phyloP scores from a whole-genome alignment of 306 rosid species.

The Acacia crassicarpa region DNA sequence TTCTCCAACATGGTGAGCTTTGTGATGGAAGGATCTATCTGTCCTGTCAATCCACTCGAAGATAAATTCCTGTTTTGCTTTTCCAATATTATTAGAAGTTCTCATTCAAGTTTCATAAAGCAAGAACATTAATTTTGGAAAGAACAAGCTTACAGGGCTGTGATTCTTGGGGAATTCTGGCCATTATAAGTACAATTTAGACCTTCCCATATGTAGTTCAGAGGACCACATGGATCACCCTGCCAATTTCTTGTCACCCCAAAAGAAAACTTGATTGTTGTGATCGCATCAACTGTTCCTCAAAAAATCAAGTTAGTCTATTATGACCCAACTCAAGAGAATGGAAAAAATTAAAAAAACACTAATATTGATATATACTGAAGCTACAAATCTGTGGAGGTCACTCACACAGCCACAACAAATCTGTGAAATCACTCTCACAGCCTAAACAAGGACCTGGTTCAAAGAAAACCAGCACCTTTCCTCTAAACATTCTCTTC shows the following conservation, averaged over 20 bases:
- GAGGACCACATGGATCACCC: slow-evolving; percentile 58
- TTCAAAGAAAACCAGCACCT: too few relatives aligned
- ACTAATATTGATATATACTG: too few relatives aligned
- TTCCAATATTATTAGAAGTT: neutral
- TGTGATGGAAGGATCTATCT: slow-evolving; percentile 36
- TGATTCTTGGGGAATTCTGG: slow-evolving; percentile 39
- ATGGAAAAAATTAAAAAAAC: too few relatives aligned
- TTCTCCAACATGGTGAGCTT: slow-evolving; percentile 38
- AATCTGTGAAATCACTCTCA: too few relatives aligned
- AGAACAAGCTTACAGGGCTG: slow-evolving; percentile 39
- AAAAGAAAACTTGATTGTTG: slow-evolving; percentile 45
- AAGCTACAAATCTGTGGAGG: too few relatives aligned
- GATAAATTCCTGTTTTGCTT: slow-evolving; percentile 44
- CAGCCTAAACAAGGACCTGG: too few relatives aligned
- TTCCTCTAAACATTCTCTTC: too few relatives aligned
- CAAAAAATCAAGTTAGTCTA: neutral
- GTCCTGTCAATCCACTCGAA: slow-evolving; percentile 46
- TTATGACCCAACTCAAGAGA: too few relatives aligned
- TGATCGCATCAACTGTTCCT: slow-evolving; percentile 45
- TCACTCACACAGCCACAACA: too few relatives aligned
- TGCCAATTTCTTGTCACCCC: slow-evolving; percentile 50
- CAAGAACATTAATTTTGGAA: neutral
- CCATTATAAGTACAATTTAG: slow-evolving; percentile 34
- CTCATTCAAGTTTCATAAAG: neutral
- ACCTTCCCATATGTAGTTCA: slow-evolving; percentile 47